Evolutionary conservation across 495 filamentous ascomycete species (phyloP), one percentile per base, ranked within the genome.

Genomic region (Aspergillus asperescens): DNA sequence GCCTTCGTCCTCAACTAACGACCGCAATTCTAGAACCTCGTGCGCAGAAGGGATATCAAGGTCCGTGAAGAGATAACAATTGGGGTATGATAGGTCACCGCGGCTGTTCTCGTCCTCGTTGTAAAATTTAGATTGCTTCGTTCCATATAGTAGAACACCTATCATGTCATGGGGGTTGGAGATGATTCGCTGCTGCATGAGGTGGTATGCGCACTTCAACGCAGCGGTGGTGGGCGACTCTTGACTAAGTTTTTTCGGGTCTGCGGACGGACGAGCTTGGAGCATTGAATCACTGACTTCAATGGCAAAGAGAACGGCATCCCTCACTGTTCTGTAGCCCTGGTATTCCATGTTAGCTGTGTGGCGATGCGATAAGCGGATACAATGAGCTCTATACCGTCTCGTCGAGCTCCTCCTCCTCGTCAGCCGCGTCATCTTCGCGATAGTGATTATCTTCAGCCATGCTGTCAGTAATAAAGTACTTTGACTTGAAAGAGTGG

Each of bases 161-260:
- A 99, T 96, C 92, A 96, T 95, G 59, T 97, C 93, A 62, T 84
- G 89, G 0, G 94, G 94, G 56, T 91, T 91, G 2, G 90, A 90
- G 62, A 99, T 96, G 60, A 99, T 96, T 51, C 94, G 85, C 69
- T 96, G 92, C 70, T 96, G 91, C 86, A 97, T 96, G 48, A 99
- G 77, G 48, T 87, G 80, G 60, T 95, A 94, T 47, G 94, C 92
- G 62, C 90, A 96, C 75, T 95, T 95, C 22, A 99, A 75, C 6
- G 94, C 91, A 15, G 94, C 91, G 2, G 82, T 78, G 1, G 84
- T 73, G 1, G 91, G 82, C 18, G 82, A 84, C 57, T 89, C 87
- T 53, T 73, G 81, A 37, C 83, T 78, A 42, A 79, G 75, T 65
- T 92, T 91, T 74, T 86, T 92, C 35, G 81, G 68, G 59, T 83